These are phyloP conservation scores for Aspergillus candidus DNA, from an alignment of 2,329 filamentous ascomycete genomes.

Conservation along the genomic window DNA sequence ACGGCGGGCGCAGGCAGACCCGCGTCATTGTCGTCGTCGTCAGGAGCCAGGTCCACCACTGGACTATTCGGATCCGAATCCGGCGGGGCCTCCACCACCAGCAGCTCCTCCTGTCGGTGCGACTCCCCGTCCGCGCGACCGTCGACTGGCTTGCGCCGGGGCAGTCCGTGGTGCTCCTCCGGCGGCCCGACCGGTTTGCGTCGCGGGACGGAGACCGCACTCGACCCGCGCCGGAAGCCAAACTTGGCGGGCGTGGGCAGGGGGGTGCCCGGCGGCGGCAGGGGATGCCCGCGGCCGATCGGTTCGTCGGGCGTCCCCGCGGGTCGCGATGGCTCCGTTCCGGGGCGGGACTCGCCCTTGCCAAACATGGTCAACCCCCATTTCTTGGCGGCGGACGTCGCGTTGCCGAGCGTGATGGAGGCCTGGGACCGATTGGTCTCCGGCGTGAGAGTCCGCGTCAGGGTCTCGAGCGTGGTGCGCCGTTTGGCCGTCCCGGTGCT, in stretches of 20 bases:
- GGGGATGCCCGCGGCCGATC: constrained; percentile 73
- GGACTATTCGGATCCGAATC: constrained; percentile 51
- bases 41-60: constrained; percentile 16
- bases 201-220: constrained; percentile 54
- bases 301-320: constrained; percentile 55
- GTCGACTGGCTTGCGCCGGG: constrained; percentile 40
- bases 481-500: constrained; percentile 22
- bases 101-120: constrained; percentile 45
- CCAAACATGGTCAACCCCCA: constrained; percentile 51
- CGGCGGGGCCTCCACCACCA: constrained; percentile 60
- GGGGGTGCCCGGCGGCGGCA: constrained; percentile 74
- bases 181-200: constrained; percentile 56
- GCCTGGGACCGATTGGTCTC: constrained; percentile 34
- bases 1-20: neutral
- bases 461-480: constrained; percentile 26
- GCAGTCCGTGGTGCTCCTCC: constrained; percentile 31
- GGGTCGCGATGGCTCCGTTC: constrained; percentile 35
- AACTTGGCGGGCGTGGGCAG: constrained; percentile 63
- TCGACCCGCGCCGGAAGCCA: constrained; percentile 45
- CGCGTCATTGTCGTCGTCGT: constrained; percentile 12
- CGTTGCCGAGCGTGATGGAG: constrained; percentile 42
- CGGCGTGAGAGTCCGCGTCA: constrained; percentile 21
- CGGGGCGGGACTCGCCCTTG: constrained; percentile 35
- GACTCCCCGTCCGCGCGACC: no score
- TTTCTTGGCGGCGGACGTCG: constrained; percentile 54